phyloP scores from a whole-genome alignment of 352 stramenopile genomes.

The Globisporangium nunn region DNA sequence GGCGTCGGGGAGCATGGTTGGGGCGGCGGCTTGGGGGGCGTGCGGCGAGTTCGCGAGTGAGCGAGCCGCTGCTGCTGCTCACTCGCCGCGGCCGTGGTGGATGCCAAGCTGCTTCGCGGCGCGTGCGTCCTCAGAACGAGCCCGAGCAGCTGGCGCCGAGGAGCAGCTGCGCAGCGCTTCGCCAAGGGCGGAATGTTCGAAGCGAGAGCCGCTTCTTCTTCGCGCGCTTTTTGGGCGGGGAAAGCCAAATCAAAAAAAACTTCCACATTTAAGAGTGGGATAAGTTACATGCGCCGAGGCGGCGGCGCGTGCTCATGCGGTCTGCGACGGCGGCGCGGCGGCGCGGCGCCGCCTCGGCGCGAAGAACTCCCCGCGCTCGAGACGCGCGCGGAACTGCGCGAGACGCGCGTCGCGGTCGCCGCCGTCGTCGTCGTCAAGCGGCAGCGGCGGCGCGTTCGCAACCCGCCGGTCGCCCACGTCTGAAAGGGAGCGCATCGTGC shows the following conservation, averaged over 20 bases:
- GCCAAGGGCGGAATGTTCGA: constrained; percentile 4
- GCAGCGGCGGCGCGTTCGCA: constrained; percentile 10
- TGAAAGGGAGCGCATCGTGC: neutral
- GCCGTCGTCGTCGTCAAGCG: constrained; percentile 25
- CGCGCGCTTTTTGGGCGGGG: constrained; percentile 1
- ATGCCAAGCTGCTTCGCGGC: neutral
- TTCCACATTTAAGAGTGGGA: neutral
- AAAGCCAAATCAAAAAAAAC: too few relatives aligned
- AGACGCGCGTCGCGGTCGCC: constrained; percentile 16
- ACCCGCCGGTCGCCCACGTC: neutral
- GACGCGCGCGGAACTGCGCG: constrained; percentile 13
- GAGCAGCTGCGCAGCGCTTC: neutral
- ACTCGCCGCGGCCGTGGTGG: neutral
- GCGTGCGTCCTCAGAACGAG: neutral
- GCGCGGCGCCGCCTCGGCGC: neutral
- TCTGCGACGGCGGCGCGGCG: neutral
- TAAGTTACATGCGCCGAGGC: neutral
- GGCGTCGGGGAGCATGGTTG: constrained; percentile 1
- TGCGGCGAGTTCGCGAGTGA: neutral
- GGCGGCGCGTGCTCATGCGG: neutral
- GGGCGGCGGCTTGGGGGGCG: neutral
- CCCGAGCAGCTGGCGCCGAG: neutral
- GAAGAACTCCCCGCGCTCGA: constrained; percentile 9
- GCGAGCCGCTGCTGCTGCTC: too few relatives aligned
- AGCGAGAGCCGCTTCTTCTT: neutral